These are phyloP conservation scores for Leucocoprinus sp. DNA, from an alignment of 768 basidiomycete species.

Conservation along the genomic window DNA sequence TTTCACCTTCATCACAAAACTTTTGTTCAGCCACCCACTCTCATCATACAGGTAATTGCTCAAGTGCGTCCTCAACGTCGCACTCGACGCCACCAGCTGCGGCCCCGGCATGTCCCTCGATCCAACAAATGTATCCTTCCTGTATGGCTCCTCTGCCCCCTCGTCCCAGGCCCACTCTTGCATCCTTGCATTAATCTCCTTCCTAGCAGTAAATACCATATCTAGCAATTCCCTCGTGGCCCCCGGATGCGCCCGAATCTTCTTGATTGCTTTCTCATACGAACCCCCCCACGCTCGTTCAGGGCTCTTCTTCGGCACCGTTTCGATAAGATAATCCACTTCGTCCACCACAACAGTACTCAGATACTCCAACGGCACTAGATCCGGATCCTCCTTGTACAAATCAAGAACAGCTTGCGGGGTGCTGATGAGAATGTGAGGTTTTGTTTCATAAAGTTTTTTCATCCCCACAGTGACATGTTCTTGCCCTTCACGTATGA, in stretches of 20 bases:
- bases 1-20: slow-evolving; percentile 31
- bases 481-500: slow-evolving; percentile 44
- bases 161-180: slow-evolving; percentile 15
- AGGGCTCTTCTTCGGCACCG: slow-evolving; percentile 33
- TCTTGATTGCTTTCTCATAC: slow-evolving; percentile 29
- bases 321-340: slow-evolving; percentile 63
- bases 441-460: slow-evolving; percentile 33
- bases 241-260: slow-evolving; percentile 45
- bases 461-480: slow-evolving; percentile 33
- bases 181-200: slow-evolving; percentile 20
- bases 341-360: slow-evolving; percentile 67
- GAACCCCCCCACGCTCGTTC: slow-evolving; percentile 30
- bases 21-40: slow-evolving; percentile 50
- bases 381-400: slow-evolving; percentile 32
- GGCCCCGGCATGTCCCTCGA: slow-evolving; percentile 25
- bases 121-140: slow-evolving; percentile 13
- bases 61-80: slow-evolving; percentile 54
- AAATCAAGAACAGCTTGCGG: slow-evolving; percentile 61
- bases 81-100: slow-evolving; percentile 64
- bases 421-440: slow-evolving; percentile 65
- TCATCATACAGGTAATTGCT: slow-evolving; percentile 44
- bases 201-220: slow-evolving; percentile 36
- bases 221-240: slow-evolving; percentile 54
- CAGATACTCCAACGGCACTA: slow-evolving; percentile 37
- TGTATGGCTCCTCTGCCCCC: not conserved